Conservation (phyloP, 345 rosid species). For the Kernera saxatilis region DNA sequence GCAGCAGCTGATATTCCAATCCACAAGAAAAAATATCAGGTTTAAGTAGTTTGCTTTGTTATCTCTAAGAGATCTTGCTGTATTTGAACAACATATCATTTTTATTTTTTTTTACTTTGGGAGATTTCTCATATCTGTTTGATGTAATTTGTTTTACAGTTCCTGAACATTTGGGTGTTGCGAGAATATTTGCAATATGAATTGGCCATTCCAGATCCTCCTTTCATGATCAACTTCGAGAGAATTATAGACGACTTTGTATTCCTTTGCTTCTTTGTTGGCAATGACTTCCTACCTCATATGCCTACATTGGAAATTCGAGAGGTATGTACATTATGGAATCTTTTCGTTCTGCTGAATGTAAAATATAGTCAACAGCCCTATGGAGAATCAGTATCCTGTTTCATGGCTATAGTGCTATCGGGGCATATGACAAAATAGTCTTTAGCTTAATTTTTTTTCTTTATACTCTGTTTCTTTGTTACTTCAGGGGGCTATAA, state of each 20-base stretch:
- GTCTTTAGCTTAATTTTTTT: neutral
- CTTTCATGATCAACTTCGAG: constrained; percentile 78
- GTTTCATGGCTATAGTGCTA: neutral
- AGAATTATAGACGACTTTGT: constrained; percentile 96
- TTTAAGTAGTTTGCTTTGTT: constrained; percentile 24
- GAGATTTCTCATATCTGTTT: neutral
- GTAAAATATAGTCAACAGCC: neutral
- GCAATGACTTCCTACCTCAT: constrained; percentile 98
- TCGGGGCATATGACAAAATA: neutral
- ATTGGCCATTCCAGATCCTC: constrained; percentile 72
- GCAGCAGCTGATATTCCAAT: constrained; percentile 63
- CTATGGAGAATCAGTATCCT: neutral
- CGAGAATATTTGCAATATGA: constrained; percentile 92
- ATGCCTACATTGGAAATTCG: constrained; percentile 98
- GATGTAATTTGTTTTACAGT: constrained; percentile 41
- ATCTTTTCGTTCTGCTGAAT: neutral
- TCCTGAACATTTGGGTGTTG: constrained; percentile 86
- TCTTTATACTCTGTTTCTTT: constrained; percentile 14
- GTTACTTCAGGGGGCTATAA: constrained; percentile 83
- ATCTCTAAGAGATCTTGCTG: neutral
- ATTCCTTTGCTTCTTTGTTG: constrained; percentile 94
- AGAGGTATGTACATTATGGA: constrained; percentile 53
- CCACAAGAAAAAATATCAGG: constrained; percentile 99
- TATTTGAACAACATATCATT: neutral
- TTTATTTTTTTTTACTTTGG: neutral